Percentiles rank a stretch among this genome's conserved stretches.
These are phyloP conservation scores for Wallacemonas collosoma DNA, from an alignment of 208 protist species.

Conservation along the genomic window DNA sequence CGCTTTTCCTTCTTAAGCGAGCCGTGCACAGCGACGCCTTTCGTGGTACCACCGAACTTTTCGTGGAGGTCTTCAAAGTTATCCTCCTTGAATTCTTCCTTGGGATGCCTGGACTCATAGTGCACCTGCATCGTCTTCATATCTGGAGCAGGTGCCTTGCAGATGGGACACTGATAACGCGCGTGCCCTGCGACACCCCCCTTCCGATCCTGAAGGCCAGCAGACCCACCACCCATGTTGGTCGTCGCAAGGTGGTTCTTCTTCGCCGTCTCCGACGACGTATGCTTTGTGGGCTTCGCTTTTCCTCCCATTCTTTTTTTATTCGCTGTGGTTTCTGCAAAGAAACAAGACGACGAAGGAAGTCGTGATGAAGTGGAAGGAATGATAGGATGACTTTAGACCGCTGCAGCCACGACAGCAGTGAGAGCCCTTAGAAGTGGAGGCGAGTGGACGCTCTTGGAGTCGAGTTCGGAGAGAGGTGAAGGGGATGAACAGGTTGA, in stretches of 20 bases:
- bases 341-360: too few species aligned
- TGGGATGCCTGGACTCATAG: constrained; percentile 71
- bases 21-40: constrained; percentile 68
- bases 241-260: constrained; percentile 68
- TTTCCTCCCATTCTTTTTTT: constrained; percentile 71
- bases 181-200: constrained; percentile 62
- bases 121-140: constrained; percentile 70
- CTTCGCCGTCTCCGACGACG: constrained; percentile 57
- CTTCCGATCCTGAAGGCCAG: constrained; percentile 62
- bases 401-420: too few species aligned
- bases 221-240: constrained; percentile 71
- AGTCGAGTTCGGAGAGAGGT: too few species aligned
- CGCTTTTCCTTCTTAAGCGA: constrained; percentile 63
- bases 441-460: too few species aligned
- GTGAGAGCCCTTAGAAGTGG: too few species aligned
- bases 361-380: too few species aligned
- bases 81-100: constrained; percentile 41
- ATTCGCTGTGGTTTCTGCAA: not conserved
- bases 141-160: constrained; percentile 60
- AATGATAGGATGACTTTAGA: too few species aligned
- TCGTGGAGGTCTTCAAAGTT: constrained; percentile 75
- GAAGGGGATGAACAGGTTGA: too few species aligned
- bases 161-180: constrained; percentile 61
- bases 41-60: constrained; percentile 64
- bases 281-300: constrained; percentile 84